These are phyloP conservation scores for Eimeria brunetti DNA, from an alignment of 169 alveolate genomes.

Conservation along the genomic window DNA sequence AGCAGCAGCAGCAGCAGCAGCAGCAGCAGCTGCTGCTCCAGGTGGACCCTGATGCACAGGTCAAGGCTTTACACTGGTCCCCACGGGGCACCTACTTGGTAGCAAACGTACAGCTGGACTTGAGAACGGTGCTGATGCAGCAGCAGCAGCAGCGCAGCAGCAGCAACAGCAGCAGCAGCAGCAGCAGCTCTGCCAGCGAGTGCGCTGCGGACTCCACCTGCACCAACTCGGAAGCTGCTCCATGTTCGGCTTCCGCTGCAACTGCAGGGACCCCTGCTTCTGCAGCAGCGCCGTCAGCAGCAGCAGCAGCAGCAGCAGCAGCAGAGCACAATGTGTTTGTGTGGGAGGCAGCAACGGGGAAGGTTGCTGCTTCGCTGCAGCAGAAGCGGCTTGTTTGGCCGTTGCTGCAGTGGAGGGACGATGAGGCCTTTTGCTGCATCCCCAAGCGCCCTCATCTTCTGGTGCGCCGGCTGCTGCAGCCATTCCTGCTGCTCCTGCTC, in stretches of 20 bases:
- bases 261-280: background rate
- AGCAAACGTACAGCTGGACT: conserved; percentile 47
- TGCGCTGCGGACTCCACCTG: background rate
- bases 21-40: conserved; percentile 48
- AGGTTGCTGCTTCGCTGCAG: conserved; percentile 39
- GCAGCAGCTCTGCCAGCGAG: conserved; percentile 25
- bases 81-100: conserved; percentile 65
- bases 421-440: conserved; percentile 78
- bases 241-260: conserved; percentile 4
- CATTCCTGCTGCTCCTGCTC: background rate
- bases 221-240: background rate
- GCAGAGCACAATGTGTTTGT: conserved; percentile 76
- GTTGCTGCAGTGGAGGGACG: conserved; percentile 79
- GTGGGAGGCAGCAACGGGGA: conserved; percentile 58
- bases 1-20: background rate
- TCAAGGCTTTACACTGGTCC: conserved; percentile 72
- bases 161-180: background rate
- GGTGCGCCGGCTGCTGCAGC: conserved; percentile 42
- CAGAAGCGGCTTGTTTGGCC: conserved; percentile 78
- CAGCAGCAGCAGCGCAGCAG: no score
- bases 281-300: background rate
- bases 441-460: conserved; percentile 24
- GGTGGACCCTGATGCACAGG: conserved; percentile 59
- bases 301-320: conserved; percentile 35
- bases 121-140: conserved; percentile 51